Evolutionary conservation across 805 yeast species (phyloP).

Genomic region (Kazachstania taianensis): DNA sequence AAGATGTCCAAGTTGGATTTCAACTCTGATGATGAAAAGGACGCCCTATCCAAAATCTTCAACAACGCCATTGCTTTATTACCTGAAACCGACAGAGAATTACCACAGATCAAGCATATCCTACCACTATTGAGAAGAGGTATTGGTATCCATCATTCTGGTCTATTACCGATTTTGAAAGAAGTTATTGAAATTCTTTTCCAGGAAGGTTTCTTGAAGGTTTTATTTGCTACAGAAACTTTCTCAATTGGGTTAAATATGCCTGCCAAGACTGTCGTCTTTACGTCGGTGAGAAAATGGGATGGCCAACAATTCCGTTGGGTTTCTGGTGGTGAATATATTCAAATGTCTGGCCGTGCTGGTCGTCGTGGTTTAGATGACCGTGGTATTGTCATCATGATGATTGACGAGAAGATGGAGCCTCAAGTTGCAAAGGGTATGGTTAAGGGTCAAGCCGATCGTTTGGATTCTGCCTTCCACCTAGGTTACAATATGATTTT

Average conservation of each 20-base stretch:
- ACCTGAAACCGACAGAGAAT: constrained; percentile 82
- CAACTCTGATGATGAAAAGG: constrained; percentile 89
- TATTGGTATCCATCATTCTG: constrained; percentile 97
- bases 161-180: constrained; percentile 82
- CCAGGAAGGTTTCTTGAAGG: constrained; percentile 93
- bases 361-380: constrained; percentile 99
- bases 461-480: constrained; percentile 95
- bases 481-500: constrained; percentile 95
- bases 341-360: constrained; percentile 99
- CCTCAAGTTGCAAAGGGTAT: constrained; percentile 98
- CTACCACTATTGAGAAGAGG: constrained; percentile 86
- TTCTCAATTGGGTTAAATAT: constrained; percentile 95
- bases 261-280: constrained; percentile 99
- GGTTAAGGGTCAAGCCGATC: constrained; percentile 98
- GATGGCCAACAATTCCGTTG: constrained; percentile 96
- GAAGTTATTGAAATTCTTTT: constrained; percentile 93
- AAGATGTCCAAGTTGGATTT: constrained; percentile 94
- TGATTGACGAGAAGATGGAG: constrained; percentile 99
- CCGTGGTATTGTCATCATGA: constrained; percentile 97
- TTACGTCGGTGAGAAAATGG: constrained; percentile 96
- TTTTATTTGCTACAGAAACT: constrained; percentile 94
- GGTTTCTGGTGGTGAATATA: constrained; percentile 99
- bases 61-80: constrained; percentile 79
- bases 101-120: constrained; percentile 90
- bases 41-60: constrained; percentile 80